phyloP scores from a whole-genome alignment of 2,329 filamentous ascomycete species.

The Colletotrichum falcatum region DNA sequence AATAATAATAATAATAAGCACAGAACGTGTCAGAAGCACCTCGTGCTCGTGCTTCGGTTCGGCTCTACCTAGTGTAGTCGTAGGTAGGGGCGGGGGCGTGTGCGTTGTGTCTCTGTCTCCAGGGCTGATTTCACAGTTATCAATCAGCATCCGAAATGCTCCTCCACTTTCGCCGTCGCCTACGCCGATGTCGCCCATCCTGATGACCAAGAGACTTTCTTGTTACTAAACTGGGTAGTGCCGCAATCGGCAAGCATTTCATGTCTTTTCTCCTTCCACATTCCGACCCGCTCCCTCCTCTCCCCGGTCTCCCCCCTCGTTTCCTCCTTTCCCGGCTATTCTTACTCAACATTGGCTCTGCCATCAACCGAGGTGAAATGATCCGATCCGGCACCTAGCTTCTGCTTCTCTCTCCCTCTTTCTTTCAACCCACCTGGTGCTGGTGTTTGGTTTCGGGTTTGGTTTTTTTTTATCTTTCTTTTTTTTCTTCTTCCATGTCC shows the following conservation, averaged over 20 bases:
- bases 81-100: too few species aligned
- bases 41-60: too few species aligned
- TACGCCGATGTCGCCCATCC: slow-evolving; percentile 21
- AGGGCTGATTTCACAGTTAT: slow-evolving; percentile 27
- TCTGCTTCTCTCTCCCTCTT: neutral
- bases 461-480: too few species aligned
- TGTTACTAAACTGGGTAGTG: too few species aligned
- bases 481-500: too few species aligned
- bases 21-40: slow-evolving; percentile 2
- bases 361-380: slow-evolving; percentile 22
- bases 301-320: slow-evolving; percentile 5
- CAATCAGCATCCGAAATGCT: slow-evolving; percentile 22
- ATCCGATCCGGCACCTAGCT: slow-evolving; percentile 23
- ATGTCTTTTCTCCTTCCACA: slow-evolving; percentile 37
- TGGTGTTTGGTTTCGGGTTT: too few species aligned
- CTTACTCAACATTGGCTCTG: slow-evolving; percentile 12
- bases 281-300: slow-evolving; percentile 24
- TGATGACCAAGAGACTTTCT: slow-evolving; percentile 7
- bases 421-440: neutral
- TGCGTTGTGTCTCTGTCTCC: slow-evolving; percentile 6
- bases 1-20: too few species aligned
- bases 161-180: neutral
- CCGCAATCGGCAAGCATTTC: slow-evolving; percentile 9
- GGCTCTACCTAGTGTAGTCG: too few species aligned
- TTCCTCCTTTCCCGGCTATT: slow-evolving; percentile 32